Base-by-base conservation (phyloP, 148 eudicot genomes). In the Mesembryanthemum crystallinum region DNA sequence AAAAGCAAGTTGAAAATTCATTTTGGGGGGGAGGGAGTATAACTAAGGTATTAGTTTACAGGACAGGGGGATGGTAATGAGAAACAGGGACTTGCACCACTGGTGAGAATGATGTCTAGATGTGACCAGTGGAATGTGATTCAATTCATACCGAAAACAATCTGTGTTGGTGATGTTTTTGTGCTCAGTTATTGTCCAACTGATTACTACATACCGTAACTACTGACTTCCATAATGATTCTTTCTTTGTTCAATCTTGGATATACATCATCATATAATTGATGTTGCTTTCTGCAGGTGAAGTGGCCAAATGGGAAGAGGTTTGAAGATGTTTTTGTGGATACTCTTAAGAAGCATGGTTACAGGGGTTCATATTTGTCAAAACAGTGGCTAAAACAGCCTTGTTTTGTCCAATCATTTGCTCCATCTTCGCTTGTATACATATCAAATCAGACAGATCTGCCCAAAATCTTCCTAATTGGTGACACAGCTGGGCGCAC, bases 381-480 rank as follows among this genome's bases (percentile, higher is more conserved):
- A 15, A 79, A 89, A 73, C 83, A 86, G 71, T 92, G 98, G 98
- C 79, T 90, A 75, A 86, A 86, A 43, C 90, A 89, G 64, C 98
- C 98, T 71, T 87, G 82, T 78, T 92, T 92, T 81, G 75, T 92
- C 64, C 98, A 90, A 81, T 92, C 98, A 33, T 92, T 92, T 63
- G 98, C 98, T 52, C 93, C 96, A 42, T 82, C 92, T 25, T 90
- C 98, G 1, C 90, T 92, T 76, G 83, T 86, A 28, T 83, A 89
- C 54, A 28, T 88, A 77, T 89, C 93, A 32, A 90, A 90, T 68
- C 80, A 64, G 72, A 92, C 98, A 4, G 89, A 92, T 59, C 80
- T 92, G 58, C 98, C 98, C n/a, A 90, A 89, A 75, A 73, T 92
- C 73, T 86, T 92, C 25, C 80, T 90, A 69, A 89, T 90, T 77